Base-by-base conservation (phyloP, 2,329 filamentous ascomycete species). In the Myriosclerotinia scirpicola region DNA sequence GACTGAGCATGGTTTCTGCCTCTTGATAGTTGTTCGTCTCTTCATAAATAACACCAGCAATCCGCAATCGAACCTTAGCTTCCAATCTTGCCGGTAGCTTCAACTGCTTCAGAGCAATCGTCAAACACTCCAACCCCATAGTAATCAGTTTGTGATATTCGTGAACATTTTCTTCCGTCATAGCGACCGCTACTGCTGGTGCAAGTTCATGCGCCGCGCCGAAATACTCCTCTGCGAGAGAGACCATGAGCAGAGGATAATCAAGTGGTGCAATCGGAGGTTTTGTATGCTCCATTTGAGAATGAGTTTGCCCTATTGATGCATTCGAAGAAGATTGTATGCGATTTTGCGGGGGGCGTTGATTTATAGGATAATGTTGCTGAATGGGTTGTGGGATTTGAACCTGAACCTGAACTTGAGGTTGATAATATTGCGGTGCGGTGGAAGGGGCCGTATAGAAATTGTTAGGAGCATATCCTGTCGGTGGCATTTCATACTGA, bases 21-120 rank as follows among this genome's bases (percentile, higher is more conserved):
- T 91, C 87, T 79, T 87, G 87, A 14, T 87, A 80, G 70, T 93
- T 93, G 44, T 91, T 88, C 2, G 90, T 93, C 78, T 94, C 91
- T 69, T 92, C 75, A 48, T 87, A 84, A 34, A 94, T 77, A 8
- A 93, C 79, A 44, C 84, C 86, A 1, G 90, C 90, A 77, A 93
- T 92, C 73, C 89, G 84, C 53, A 93, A 77, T 38, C 89, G 84
- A 63, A 92, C 79, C 65, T 84, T 85, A 12, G 89, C 90, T 76
- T 93, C 90, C 55, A 87, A 80, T 20, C 88, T 84, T 4, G 90
- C 88, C 26, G 83, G 78, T 22, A 90, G 78, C 67, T 83, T 83
- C 54, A 81, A 81, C 60, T 84, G 87, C 68, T 86, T 87, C 67
- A 93, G 77, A 2, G 87, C 86, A 15, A 87, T 83, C 69, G 93